These are phyloP conservation scores for Perilla frutescens DNA, from an alignment of 257 asterid species.

Conservation along the genomic window DNA sequence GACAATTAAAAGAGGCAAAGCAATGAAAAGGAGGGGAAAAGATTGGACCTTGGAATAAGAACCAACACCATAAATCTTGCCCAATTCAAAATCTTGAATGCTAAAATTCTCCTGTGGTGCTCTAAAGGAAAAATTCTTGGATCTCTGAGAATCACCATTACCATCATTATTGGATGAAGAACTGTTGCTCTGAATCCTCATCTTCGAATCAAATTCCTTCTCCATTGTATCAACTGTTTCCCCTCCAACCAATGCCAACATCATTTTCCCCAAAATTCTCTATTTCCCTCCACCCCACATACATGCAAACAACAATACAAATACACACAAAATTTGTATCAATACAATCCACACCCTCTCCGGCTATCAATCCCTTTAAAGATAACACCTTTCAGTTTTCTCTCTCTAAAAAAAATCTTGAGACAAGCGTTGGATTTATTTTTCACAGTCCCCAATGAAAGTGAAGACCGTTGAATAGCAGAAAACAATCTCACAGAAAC, in stretches of 20 bases:
- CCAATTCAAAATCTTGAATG: constrained; percentile 96
- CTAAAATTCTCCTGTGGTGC: constrained; percentile 95
- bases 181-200: constrained; percentile 59
- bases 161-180: constrained; percentile 46
- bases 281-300: constrained; percentile 36
- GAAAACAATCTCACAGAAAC: constrained; percentile 38
- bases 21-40: constrained; percentile 1
- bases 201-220: constrained; percentile 83
- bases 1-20: background rate
- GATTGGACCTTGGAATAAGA: constrained; percentile 90
- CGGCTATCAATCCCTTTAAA: constrained; percentile 24
- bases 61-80: constrained; percentile 99
- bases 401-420: constrained; percentile 41
- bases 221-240: constrained; percentile 61
- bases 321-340: constrained; percentile 21
- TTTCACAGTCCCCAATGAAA: constrained; percentile 64
- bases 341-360: constrained; percentile 18
- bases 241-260: constrained; percentile 64
- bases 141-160: constrained; percentile 57
- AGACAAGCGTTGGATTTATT: constrained; percentile 48
- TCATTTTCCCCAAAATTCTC: constrained; percentile 45
- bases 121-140: constrained; percentile 82
- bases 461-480: constrained; percentile 68
- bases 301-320: constrained; percentile 38
- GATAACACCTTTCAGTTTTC: constrained; percentile 40